Percentiles rank a stretch among this genome's conserved stretches.
These are phyloP conservation scores for Heliamphora pulchella DNA, from an alignment of 179 eudicot species.

Conservation along the genomic window DNA sequence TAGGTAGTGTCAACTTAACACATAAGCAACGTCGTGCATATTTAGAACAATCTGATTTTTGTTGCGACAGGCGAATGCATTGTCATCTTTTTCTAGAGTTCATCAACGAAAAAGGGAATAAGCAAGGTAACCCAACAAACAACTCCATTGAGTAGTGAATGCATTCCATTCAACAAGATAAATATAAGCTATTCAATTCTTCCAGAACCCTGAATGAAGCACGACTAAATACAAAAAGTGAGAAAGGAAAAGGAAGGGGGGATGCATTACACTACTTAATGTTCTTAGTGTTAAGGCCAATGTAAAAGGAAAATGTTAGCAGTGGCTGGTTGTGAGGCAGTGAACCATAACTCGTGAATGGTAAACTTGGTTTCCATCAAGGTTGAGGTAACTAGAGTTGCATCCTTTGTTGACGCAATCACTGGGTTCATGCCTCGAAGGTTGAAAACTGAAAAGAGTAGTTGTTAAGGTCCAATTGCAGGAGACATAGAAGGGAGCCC, in stretches of 20 bases:
- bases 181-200: conserved; percentile 1
- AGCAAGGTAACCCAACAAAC: neutral
- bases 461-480: no score
- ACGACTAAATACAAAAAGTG: neutral
- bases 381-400: neutral
- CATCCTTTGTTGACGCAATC: neutral
- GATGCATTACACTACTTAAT: neutral
- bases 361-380: neutral
- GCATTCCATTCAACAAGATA: neutral
- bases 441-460: no score
- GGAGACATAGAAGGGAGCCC: no score
- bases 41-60: neutral
- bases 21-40: neutral
- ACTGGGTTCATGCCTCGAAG: neutral
- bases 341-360: neutral
- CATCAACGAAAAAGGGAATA: neutral
- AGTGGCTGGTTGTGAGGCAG: neutral
- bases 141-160: conserved; percentile 1
- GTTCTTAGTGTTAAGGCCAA: neutral
- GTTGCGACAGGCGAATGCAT: neutral
- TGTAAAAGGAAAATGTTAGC: neutral
- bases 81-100: neutral
- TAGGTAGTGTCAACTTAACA: neutral
- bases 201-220: neutral
- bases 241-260: neutral